Conservation (phyloP, 1,139 yeast species). For the Tardiomyces blankii region DNA sequence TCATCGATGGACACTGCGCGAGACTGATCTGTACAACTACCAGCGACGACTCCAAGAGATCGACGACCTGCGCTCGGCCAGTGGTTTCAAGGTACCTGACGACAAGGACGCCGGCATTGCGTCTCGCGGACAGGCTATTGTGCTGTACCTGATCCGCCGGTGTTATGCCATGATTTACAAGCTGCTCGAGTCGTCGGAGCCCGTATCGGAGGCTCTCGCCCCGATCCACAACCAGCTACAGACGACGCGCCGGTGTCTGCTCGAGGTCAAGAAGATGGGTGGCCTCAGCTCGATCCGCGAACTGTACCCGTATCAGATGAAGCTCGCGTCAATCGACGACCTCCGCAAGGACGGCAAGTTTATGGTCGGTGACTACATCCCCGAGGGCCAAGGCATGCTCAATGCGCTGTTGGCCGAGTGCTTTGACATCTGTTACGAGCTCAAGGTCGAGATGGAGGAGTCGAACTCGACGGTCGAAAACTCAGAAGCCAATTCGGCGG, state of each 20-base stretch:
- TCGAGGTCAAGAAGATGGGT: slow-evolving; percentile 86
- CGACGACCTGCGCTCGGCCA: slow-evolving; percentile 46
- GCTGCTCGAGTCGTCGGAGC: slow-evolving; percentile 83
- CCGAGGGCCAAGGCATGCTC: slow-evolving; percentile 94
- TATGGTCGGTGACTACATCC: slow-evolving; percentile 74
- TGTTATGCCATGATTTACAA: slow-evolving; percentile 85
- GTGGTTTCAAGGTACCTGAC: neutral
- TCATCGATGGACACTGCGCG: slow-evolving; percentile 93
- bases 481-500: no score
- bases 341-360: slow-evolving; percentile 84
- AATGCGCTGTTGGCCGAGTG: slow-evolving; percentile 88
- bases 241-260: slow-evolving; percentile 79
- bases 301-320: slow-evolving; percentile 89
- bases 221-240: slow-evolving; percentile 88
- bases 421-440: slow-evolving; percentile 83
- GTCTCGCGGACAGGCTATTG: slow-evolving; percentile 45
- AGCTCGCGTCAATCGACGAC: slow-evolving; percentile 80
- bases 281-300: slow-evolving; percentile 82
- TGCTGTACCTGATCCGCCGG: slow-evolving; percentile 72
- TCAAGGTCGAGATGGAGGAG: slow-evolving; percentile 80
- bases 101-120: neutral
- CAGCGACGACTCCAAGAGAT: slow-evolving; percentile 63
- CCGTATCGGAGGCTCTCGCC: slow-evolving; percentile 85
- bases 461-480: slow-evolving; percentile 16
- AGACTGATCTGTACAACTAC: slow-evolving; percentile 79